These are phyloP conservation scores for Cylindrotheca closterium DNA, from an alignment of 108 stramenopile species.

Conservation along the genomic window DNA sequence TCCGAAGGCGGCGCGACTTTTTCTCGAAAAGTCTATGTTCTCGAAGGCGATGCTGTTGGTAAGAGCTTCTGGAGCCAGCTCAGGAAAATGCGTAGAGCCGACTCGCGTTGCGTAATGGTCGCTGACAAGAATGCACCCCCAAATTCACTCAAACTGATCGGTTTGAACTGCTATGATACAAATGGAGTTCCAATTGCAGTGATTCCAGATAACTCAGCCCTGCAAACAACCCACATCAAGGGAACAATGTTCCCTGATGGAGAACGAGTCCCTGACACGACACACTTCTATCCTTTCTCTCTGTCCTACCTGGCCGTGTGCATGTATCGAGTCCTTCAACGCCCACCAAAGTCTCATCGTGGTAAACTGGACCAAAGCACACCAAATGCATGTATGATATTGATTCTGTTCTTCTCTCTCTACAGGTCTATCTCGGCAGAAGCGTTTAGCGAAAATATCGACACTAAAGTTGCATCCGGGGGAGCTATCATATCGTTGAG, in stretches of 20 bases:
- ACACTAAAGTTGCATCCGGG: conserved; percentile 9
- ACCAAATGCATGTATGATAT: conserved; percentile 69
- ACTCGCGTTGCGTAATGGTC: conserved; percentile 50
- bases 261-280: not conserved
- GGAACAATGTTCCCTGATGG: conserved; percentile 35
- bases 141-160: conserved; percentile 46
- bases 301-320: conserved; percentile 74
- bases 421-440: conserved; percentile 63
- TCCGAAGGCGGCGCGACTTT: conserved; percentile 2
- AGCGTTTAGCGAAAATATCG: conserved; percentile 29
- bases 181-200: conserved; percentile 54
- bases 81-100: conserved; percentile 36
- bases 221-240: conserved; percentile 47
- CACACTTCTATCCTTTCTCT: conserved; percentile 71
- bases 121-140: conserved; percentile 84
- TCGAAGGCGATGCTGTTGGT: conserved; percentile 17
- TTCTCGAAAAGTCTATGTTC: conserved; percentile 15
- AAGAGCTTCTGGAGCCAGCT: conserved; percentile 43
- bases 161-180: conserved; percentile 34
- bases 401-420: conserved; percentile 73
- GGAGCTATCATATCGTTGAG: conserved; percentile 13
- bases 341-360: conserved; percentile 44
- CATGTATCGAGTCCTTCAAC: conserved; percentile 62
- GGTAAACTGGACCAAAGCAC: conserved; percentile 72
- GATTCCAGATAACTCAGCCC: conserved; percentile 44